Conservation (phyloP, 192 early-diverging fungal species). For the Coemansia sp. region DNA sequence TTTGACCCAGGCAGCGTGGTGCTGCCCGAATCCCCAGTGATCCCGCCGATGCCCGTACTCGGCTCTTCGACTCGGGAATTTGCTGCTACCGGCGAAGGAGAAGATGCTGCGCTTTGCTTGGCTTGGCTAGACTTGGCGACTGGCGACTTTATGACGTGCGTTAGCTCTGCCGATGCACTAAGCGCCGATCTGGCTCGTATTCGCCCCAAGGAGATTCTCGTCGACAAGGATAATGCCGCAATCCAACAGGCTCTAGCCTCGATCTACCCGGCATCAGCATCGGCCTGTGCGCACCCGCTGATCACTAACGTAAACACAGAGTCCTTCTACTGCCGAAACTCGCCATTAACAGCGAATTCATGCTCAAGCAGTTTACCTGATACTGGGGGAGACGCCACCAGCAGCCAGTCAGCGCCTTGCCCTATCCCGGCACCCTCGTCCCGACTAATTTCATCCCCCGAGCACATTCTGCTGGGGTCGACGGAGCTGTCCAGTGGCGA, state of each 20-base stretch:
- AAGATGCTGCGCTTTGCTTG: slow-evolving; percentile 56
- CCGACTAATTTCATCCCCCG: slow-evolving; percentile 17
- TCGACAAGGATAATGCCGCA: slow-evolving; percentile 31
- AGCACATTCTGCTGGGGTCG: slow-evolving; percentile 35
- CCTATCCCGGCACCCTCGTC: slow-evolving; percentile 21
- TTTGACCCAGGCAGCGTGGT: slow-evolving; percentile 22
- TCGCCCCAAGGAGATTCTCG: slow-evolving; percentile 78
- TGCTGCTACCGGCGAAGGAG: background rate
- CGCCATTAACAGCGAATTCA: background rate
- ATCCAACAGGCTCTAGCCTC: slow-evolving; percentile 2
- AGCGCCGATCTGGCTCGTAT: slow-evolving; percentile 76
- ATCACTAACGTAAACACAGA: slow-evolving; percentile 9
- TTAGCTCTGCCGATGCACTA: slow-evolving; percentile 53
- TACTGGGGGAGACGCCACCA: background rate
- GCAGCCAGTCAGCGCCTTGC: background rate
- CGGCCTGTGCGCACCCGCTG: slow-evolving; percentile 7
- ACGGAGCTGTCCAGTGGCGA: slow-evolving; percentile 35
- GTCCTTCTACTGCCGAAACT: slow-evolving; percentile 4
- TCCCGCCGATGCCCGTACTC: slow-evolving; percentile 12
- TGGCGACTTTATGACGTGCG: slow-evolving; percentile 78
- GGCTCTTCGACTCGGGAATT: background rate
- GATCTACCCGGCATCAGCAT: slow-evolving; percentile 9
- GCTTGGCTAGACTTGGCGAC: slow-evolving; percentile 92
- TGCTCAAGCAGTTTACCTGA: background rate
- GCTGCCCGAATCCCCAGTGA: slow-evolving; percentile 12